phyloP scores from a whole-genome alignment of 257 asterid genomes.

The Rehmannia glutinosa region DNA sequence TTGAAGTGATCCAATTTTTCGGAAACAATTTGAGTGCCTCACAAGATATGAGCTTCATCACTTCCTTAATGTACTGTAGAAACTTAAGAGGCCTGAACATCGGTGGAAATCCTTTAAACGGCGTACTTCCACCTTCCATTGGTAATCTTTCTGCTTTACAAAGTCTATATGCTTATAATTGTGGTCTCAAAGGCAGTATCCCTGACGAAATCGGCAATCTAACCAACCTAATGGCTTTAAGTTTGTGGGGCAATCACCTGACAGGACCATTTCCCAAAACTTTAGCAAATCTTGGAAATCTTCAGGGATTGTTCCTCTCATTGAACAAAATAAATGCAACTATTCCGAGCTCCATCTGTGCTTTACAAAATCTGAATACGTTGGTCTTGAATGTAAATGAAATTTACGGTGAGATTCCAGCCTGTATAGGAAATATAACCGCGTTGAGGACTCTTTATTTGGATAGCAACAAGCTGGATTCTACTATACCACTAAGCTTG shows the following conservation, averaged over 20 bases:
- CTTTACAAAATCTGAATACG: not conserved
- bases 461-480: not conserved
- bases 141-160: slow-evolving; percentile 9
- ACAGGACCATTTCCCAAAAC: slow-evolving; percentile 3
- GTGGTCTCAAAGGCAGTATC: slow-evolving; percentile 10
- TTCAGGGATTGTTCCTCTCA: not conserved
- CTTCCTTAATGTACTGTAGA: slow-evolving; percentile 19
- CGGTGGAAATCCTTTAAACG: not conserved
- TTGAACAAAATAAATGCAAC: not conserved
- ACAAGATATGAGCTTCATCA: slow-evolving; percentile 15
- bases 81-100: not conserved
- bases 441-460: not conserved
- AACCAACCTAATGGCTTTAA: not conserved
- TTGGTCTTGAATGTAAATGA: not conserved
- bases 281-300: not conserved
- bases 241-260: not conserved
- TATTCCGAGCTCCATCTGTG: slow-evolving; percentile 1
- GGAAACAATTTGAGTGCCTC: slow-evolving; percentile 3
- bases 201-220: slow-evolving; percentile 14
- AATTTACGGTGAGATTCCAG: not conserved
- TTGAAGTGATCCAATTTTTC: not conserved
- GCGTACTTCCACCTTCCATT: slow-evolving; percentile 10
- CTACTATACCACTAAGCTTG: not conserved
- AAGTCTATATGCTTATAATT: not conserved
- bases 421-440: slow-evolving; percentile 6